Evolutionary conservation across 2,329 filamentous ascomycete species (phyloP).

Genomic region (Mycosphaerella sp.): DNA sequence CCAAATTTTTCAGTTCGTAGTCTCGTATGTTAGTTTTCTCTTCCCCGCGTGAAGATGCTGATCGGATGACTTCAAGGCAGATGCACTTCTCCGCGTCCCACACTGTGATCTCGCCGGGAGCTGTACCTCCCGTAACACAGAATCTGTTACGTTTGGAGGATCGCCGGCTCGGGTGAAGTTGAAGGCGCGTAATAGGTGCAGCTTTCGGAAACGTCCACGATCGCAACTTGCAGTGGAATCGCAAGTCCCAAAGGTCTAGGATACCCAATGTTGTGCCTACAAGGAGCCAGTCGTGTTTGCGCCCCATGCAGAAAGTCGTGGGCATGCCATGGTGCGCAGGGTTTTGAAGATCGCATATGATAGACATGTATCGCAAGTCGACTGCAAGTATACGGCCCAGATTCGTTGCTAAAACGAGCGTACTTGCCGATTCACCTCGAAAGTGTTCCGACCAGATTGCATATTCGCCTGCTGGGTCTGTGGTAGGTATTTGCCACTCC

Average conservation of each 20-base stretch:
- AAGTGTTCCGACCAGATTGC: slow-evolving; percentile 92
- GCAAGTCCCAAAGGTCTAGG: slow-evolving; percentile 88
- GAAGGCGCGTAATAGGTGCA: slow-evolving; percentile 70
- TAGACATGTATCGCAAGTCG: slow-evolving; percentile 78
- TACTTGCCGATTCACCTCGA: slow-evolving; percentile 72
- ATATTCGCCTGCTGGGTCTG: slow-evolving; percentile 53
- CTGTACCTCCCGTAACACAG: slow-evolving; percentile 81
- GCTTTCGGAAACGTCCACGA: slow-evolving; percentile 83
- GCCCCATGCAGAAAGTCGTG: slow-evolving; percentile 84
- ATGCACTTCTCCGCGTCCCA: slow-evolving; percentile 91
- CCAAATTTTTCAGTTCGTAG: slow-evolving; percentile 81
- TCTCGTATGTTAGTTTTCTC: slow-evolving; percentile 45
- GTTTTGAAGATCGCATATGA: slow-evolving; percentile 75
- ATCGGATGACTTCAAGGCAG: slow-evolving; percentile 81
- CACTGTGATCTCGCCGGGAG: slow-evolving; percentile 80
- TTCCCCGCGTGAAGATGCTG: slow-evolving; percentile 53
- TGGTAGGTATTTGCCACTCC: slow-evolving; percentile 65
- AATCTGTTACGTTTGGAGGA: slow-evolving; percentile 69
- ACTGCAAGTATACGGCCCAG: slow-evolving; percentile 75
- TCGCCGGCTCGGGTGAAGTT: slow-evolving; percentile 58
- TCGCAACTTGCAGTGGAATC: slow-evolving; percentile 83
- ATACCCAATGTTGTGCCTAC: slow-evolving; percentile 90
- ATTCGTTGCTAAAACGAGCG: slow-evolving; percentile 80
- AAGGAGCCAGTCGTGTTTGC: slow-evolving; percentile 81
- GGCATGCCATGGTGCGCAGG: slow-evolving; percentile 87